phyloP scores from a whole-genome alignment of 805 yeast genomes.

The Suhomyces sp. region DNA sequence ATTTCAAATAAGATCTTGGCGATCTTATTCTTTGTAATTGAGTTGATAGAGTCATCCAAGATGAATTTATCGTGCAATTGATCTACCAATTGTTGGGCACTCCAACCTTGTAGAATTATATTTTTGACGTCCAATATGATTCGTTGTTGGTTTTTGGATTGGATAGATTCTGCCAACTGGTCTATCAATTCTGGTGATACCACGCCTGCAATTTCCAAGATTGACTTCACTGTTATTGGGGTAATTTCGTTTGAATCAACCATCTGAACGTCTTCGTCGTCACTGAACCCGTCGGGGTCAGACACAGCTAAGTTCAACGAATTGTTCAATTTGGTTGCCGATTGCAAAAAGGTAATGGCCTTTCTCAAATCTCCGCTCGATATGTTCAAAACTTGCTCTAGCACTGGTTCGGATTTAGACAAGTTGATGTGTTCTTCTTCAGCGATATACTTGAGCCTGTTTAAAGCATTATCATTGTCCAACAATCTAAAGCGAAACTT shows the following conservation, averaged over 20 bases:
- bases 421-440: slow-evolving; percentile 34
- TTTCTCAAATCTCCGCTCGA: slow-evolving; percentile 90
- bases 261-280: slow-evolving; percentile 23
- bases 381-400: slow-evolving; percentile 64
- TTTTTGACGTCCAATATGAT: slow-evolving; percentile 48
- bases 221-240: slow-evolving; percentile 44
- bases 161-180: slow-evolving; percentile 37
- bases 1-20: slow-evolving; percentile 68
- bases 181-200: slow-evolving; percentile 53
- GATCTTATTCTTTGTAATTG: slow-evolving; percentile 61
- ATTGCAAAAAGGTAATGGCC: slow-evolving; percentile 87
- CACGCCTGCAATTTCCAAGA: slow-evolving; percentile 76
- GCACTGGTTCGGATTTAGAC: slow-evolving; percentile 46
- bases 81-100: slow-evolving; percentile 66
- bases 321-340: slow-evolving; percentile 62
- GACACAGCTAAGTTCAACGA: slow-evolving; percentile 13
- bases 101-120: slow-evolving; percentile 70
- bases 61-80: slow-evolving; percentile 72
- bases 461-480: slow-evolving; percentile 67
- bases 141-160: slow-evolving; percentile 22
- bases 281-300: slow-evolving; percentile 33
- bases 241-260: slow-evolving; percentile 34
- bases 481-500: slow-evolving; percentile 87
- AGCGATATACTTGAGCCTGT: slow-evolving; percentile 62
- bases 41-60: slow-evolving; percentile 48